These are phyloP conservation scores for Stephanodiscus minutulus DNA, from an alignment of 108 stramenopile genomes.

Conservation along the genomic window DNA sequence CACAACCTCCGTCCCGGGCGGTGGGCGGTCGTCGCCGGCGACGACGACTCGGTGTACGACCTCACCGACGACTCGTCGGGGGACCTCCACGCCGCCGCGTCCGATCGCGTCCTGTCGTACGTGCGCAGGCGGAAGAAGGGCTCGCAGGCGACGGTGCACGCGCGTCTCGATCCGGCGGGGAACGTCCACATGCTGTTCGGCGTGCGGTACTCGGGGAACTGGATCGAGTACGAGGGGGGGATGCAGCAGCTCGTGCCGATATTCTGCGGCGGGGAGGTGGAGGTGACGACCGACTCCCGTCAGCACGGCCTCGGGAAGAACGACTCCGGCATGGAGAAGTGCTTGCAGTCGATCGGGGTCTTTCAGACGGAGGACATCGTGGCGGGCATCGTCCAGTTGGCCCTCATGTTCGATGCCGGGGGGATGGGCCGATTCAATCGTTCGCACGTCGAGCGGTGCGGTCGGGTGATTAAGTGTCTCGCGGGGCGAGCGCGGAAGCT, in stretches of 20 bases:
- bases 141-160: conserved; percentile 30
- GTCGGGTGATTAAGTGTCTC: not conserved
- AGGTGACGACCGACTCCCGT: conserved; percentile 15
- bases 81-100: conserved; percentile 25
- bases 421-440: not conserved
- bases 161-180: conserved; percentile 39
- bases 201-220: conserved; percentile 40
- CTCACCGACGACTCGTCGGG: conserved; percentile 34
- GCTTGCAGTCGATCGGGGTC: conserved; percentile 20
- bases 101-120: conserved; percentile 18
- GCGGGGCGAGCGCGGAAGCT: not conserved
- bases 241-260: conserved; percentile 26
- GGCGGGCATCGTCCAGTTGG: not conserved
- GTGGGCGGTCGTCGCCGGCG: conserved; percentile 24
- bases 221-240: conserved; percentile 31
- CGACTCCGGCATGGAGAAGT: conserved; percentile 7
- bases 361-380: conserved; percentile 18
- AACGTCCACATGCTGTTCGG: conserved; percentile 49
- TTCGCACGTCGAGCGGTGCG: not conserved
- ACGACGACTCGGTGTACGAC: conserved; percentile 32
- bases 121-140: conserved; percentile 23
- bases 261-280: conserved; percentile 33
- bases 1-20: conserved; percentile 34
- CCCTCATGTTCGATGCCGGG: not conserved
- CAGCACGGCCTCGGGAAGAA: conserved; percentile 7